phyloP scores from a whole-genome alignment of 2,329 filamentous ascomycete genomes.

The Cladobotryum mycophilum region DNA sequence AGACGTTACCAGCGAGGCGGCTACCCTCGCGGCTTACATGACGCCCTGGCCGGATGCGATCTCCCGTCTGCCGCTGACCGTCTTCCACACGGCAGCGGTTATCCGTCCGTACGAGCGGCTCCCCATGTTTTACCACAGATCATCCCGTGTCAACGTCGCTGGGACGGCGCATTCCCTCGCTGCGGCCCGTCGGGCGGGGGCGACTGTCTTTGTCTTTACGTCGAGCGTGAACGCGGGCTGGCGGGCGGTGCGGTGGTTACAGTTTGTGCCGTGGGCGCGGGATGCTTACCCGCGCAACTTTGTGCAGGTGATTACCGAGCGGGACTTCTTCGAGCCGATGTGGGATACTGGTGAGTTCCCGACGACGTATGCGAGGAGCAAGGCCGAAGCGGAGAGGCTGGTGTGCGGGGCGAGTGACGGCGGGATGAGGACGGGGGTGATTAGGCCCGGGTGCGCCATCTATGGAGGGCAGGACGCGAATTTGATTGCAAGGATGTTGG shows the following conservation, averaged over 20 bases:
- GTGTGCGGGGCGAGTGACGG: slow-evolving; percentile 38
- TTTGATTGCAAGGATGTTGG: slow-evolving; percentile 26
- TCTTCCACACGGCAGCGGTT: slow-evolving; percentile 51
- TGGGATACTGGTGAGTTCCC: slow-evolving; percentile 38
- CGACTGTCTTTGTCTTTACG: slow-evolving; percentile 46
- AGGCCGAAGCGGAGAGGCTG: slow-evolving; percentile 45
- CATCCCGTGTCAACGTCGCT: slow-evolving; percentile 42
- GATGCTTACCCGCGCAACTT: slow-evolving; percentile 27
- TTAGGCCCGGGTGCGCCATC: slow-evolving; percentile 48
- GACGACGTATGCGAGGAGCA: slow-evolving; percentile 45
- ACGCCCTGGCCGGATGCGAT: slow-evolving; percentile 39
- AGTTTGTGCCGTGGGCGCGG: slow-evolving; percentile 35
- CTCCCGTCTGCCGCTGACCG: slow-evolving; percentile 42
- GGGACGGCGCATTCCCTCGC: slow-evolving; percentile 44
- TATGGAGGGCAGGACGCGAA: slow-evolving; percentile 42
- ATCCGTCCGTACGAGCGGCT: slow-evolving; percentile 47
- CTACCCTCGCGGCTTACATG: slow-evolving; percentile 40
- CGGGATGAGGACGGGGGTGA: slow-evolving; percentile 45
- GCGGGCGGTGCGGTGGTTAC: slow-evolving; percentile 34
- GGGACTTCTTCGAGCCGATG: slow-evolving; percentile 36
- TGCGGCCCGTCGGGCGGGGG: slow-evolving; percentile 39
- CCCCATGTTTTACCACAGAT: slow-evolving; percentile 37
- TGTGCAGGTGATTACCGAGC: slow-evolving; percentile 40
- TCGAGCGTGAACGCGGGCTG: slow-evolving; percentile 42
- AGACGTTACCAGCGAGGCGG: slow-evolving; percentile 42